Base-by-base conservation (phyloP, 805 yeast species). In the Candida anglica region DNA sequence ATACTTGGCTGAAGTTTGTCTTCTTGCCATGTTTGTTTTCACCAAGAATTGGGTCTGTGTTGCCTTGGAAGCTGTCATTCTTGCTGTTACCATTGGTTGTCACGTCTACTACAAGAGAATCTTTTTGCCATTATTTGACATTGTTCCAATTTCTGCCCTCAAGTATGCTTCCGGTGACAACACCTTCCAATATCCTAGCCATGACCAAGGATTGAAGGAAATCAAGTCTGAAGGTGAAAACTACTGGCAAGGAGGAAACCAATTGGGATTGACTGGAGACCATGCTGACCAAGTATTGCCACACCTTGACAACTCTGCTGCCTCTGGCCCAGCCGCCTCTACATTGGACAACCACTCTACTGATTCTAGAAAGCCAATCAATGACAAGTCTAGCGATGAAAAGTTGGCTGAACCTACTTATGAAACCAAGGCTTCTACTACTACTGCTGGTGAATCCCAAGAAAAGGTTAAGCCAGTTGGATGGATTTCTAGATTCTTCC, bases 11-110 rank as follows among this genome's bases (percentile, higher is more conserved):
- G 86, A 85, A 56, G 60, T 81, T 28, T 79, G 86, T 57, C 60
- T 83, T 36, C 56, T 77, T 38, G 91, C 84, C 25, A 64, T 85
- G 52, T 84, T 84, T 51, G 82, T 84, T 25, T 78, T 82, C 77
- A 74, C 77, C 28, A 81, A 85, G 64, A 70, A 81, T 43, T 85
- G 91, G 91, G 86, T 83, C 15, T 77, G 81, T 46, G 77, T 83
- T 43, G 93, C 68, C 3, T 62, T 85, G 36, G 89, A 83, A 56
- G 81, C 66, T 36, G 69, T 77, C n/a, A 57, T 71, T 40, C 45
- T 81, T 11, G 75, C 53, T n/a, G 73, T 63, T 28, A 81, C 91
- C 10, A 80, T 75, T 19, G 53, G 59, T 15, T 62, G 73, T 19
- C 91, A 83, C 50, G 39, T 83, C 19, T 80, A 69, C 53, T 63